Conservation (phyloP, 2,329 filamentous ascomycete species). For the Xylaria sp. region DNA sequence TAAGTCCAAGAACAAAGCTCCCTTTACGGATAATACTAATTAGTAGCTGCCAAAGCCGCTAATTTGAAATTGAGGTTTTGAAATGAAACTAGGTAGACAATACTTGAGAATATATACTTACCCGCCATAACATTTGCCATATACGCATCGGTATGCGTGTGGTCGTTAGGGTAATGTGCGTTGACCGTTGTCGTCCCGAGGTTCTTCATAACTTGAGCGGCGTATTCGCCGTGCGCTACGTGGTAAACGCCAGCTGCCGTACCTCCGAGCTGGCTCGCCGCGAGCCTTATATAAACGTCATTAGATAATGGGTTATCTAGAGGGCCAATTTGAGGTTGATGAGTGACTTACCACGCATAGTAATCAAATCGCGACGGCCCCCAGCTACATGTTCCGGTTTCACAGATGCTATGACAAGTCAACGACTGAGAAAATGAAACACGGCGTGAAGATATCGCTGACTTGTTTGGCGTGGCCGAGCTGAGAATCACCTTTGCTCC, state of each 20-base stretch:
- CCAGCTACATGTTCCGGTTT: constrained; percentile 62
- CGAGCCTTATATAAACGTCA: constrained; percentile 42
- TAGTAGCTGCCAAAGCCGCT: neutral
- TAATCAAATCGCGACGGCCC: constrained; percentile 63
- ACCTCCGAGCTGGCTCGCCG: constrained; percentile 51
- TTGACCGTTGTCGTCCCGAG: constrained; percentile 62
- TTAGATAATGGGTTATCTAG: neutral
- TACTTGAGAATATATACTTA: constrained; percentile 54
- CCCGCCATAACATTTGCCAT: constrained; percentile 67
- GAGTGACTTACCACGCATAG: constrained; percentile 58
- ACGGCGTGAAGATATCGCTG: neutral
- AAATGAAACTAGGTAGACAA: neutral
- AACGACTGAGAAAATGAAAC: neutral
- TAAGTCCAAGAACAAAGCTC: constrained; percentile 59
- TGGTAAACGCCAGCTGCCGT: constrained; percentile 59
- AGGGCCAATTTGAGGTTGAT: neutral
- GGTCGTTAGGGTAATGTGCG: constrained; percentile 66
- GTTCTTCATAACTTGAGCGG: constrained; percentile 62
- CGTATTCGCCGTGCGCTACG: constrained; percentile 70
- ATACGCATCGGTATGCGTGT: constrained; percentile 68
- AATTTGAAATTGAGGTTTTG: neutral
- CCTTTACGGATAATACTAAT: neutral
- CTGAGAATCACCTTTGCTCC: constrained; percentile 70
- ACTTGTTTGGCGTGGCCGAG: constrained; percentile 36
- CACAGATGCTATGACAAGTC: constrained; percentile 64